Percentiles rank a stretch among this genome's conserved stretches.
These are phyloP conservation scores for Suillus ampliporus DNA, from an alignment of 768 basidiomycete genomes.

Conservation along the genomic window DNA sequence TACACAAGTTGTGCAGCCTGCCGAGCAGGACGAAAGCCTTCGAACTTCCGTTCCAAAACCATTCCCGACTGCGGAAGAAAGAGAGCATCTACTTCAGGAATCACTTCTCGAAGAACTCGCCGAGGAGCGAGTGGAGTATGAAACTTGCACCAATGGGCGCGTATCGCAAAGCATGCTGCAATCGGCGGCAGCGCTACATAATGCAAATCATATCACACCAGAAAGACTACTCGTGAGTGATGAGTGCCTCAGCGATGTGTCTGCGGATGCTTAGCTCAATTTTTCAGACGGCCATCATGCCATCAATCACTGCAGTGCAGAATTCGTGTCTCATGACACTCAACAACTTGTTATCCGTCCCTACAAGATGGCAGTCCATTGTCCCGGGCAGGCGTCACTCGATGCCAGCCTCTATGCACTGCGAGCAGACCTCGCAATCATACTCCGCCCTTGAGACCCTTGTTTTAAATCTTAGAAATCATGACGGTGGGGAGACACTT, in stretches of 20 bases:
- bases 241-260: background rate
- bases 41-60: constrained; percentile 15
- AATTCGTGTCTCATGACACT: constrained; percentile 77
- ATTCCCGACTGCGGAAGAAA: constrained; percentile 15
- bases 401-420: constrained; percentile 30
- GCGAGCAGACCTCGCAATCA: constrained; percentile 38
- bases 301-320: constrained; percentile 77
- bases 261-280: background rate
- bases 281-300: constrained; percentile 62
- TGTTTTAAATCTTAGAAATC: constrained; percentile 63
- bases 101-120: constrained; percentile 30
- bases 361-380: constrained; percentile 26
- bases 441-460: constrained; percentile 63
- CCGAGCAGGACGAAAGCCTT: constrained; percentile 13
- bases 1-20: constrained; percentile 2
- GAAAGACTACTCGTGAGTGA: constrained; percentile 4
- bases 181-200: background rate
- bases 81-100: constrained; percentile 15
- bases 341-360: constrained; percentile 65
- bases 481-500: constrained; percentile 40
- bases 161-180: constrained; percentile 2
- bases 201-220: background rate
- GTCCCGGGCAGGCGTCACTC: constrained; percentile 7
- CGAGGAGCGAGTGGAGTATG: constrained; percentile 26
- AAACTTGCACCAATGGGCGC: background rate